Base-by-base conservation (phyloP, 2,329 filamentous ascomycete genomes). In the Tolypocladium amazonense region DNA sequence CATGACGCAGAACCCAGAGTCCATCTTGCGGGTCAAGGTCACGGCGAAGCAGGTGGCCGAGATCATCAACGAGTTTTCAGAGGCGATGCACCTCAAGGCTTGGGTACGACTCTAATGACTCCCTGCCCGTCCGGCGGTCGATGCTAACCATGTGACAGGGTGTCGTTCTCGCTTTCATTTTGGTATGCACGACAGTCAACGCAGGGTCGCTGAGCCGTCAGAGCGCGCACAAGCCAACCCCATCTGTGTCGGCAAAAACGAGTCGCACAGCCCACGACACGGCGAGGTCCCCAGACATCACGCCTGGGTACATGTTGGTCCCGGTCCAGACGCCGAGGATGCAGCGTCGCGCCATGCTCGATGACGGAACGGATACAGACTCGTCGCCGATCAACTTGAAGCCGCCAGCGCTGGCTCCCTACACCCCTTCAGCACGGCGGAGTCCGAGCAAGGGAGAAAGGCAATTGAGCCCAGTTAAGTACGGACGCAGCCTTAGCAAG, bases 1-100 rank as follows among this genome's bases (percentile, higher is more conserved):
- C 74, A 96, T 96, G 90, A 86, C 87, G 64, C 85, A 88, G 64
- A 90, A 97, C 68, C 87, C 92, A 0, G 81, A 86, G 53, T 85
- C 85, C 59, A 85, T 96, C 59, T 92, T 90, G 65, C 81, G 88
- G 43, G 88, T 93, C 50, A 88, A 87, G 67, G 85, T 96, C 45
- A 90, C 88, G 23, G 92, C 91, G 6, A 88, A 90, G 69, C 94
- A 92, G 33, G 89, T 97, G 70, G 93, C 93, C 0, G 86, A 91
- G 69, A 96, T 99, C 47, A 88, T 97, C 73, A 97, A 97, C 71
- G 88, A 88, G 68, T 97, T 97, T 72, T 87, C 96, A 5, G 91
- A 96, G 67, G 87, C 90, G 7, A 92, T 97, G 73, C 91, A 88
- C 64, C 88, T 90, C 73, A 97, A 97, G 73, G 80, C 81, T 12